These are phyloP conservation scores for Tylopilus sp. DNA, from an alignment of 768 basidiomycete genomes.

Conservation along the genomic window DNA sequence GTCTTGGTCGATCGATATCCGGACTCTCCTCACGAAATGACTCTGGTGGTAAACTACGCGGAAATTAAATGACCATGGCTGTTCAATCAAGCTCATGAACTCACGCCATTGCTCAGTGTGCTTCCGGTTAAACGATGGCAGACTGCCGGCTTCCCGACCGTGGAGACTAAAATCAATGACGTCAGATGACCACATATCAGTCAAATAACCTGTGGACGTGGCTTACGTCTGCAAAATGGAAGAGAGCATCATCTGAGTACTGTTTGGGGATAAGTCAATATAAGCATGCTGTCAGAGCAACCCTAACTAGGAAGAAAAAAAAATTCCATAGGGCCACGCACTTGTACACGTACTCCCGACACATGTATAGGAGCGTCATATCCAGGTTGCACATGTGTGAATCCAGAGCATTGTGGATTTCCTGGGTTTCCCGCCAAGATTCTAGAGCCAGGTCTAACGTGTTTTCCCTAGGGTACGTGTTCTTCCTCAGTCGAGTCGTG, in stretches of 20 bases:
- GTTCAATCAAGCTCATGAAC: slow-evolving; percentile 27
- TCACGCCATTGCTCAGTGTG: slow-evolving; percentile 79
- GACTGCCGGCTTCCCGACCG: slow-evolving; percentile 42
- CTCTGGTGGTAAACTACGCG: slow-evolving; percentile 62
- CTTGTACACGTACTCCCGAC: slow-evolving; percentile 73
- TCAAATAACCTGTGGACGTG: background rate
- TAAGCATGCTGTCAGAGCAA: slow-evolving; percentile 14
- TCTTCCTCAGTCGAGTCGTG: slow-evolving; percentile 45
- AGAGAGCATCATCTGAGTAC: slow-evolving; percentile 62
- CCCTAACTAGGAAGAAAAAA: slow-evolving; percentile 8
- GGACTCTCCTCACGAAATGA: slow-evolving; percentile 60
- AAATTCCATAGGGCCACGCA: slow-evolving; percentile 34
- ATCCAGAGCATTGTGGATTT: slow-evolving; percentile 64
- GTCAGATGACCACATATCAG: slow-evolving; percentile 1
- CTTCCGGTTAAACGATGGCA: slow-evolving; percentile 61
- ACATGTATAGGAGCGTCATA: slow-evolving; percentile 60
- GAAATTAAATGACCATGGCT: slow-evolving; percentile 2
- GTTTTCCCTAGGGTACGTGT: slow-evolving; percentile 43
- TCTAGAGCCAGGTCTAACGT: slow-evolving; percentile 57
- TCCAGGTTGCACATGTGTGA: slow-evolving; percentile 71
- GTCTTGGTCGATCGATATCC: slow-evolving; percentile 49
- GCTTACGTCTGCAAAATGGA: slow-evolving; percentile 63
- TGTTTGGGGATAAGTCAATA: slow-evolving; percentile 26
- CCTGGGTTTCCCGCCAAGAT: slow-evolving; percentile 62
- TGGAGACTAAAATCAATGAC: slow-evolving; percentile 42